Percentiles rank a stretch among this genome's conserved stretches.
Conservation (phyloP, 2,329 filamentous ascomycete genomes). For the Colletotrichum sublineola region DNA sequence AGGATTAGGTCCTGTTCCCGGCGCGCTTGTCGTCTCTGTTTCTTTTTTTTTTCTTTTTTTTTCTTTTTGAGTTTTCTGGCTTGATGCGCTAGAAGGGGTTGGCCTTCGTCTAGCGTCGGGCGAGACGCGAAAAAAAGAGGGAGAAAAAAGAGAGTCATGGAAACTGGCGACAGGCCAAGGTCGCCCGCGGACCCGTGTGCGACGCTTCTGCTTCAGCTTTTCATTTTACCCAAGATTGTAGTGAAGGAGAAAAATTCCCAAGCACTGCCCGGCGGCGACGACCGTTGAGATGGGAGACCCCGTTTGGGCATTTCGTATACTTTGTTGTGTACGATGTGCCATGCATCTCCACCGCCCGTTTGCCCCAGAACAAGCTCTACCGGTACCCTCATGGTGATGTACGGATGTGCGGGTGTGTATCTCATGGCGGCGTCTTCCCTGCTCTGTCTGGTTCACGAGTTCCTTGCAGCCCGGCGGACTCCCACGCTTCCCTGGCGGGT, state of each 20-base stretch:
- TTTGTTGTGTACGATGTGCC: neutral
- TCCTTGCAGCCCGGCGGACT: neutral
- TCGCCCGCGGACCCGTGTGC: neutral
- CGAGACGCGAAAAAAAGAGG: too few species aligned
- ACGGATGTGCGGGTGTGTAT: too few species aligned
- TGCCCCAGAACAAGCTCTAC: neutral
- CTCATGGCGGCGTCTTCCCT: slow-evolving; percentile 1
- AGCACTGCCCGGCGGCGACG: slow-evolving; percentile 17
- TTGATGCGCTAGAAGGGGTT: slow-evolving; percentile 24
- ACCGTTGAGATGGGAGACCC: neutral
- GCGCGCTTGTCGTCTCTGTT: neutral
- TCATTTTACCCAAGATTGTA: slow-evolving; percentile 22
- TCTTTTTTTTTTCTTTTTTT: slow-evolving; percentile 13
- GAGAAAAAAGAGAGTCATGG: slow-evolving; percentile 12
- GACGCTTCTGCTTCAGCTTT: neutral
- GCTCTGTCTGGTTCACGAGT: neutral
- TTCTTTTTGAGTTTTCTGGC: neutral
- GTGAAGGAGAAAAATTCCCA: neutral
- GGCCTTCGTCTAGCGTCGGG: slow-evolving; percentile 25
- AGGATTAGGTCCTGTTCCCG: neutral
- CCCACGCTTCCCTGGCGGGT: slow-evolving; percentile 7
- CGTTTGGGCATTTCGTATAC: neutral
- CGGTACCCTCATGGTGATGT: too few species aligned
- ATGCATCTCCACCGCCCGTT: neutral
- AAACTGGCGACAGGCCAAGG: neutral